Percentiles rank a stretch among this genome's conserved stretches.
Conservation (phyloP, 352 stramenopile genomes). For the Globisporangium emineosum region DNA sequence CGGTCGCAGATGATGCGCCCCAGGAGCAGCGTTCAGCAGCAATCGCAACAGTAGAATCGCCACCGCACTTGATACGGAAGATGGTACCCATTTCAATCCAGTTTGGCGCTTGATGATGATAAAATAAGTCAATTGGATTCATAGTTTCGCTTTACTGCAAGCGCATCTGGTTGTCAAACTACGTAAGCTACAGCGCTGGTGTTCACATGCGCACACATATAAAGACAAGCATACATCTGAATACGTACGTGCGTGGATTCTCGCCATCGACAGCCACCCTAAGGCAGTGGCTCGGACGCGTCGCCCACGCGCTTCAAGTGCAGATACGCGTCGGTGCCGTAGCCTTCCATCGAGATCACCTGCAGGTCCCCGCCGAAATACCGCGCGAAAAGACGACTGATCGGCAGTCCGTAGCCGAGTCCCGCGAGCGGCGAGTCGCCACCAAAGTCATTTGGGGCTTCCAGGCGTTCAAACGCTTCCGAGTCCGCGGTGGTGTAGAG, state of each 20-base stretch:
- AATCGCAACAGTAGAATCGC: neutral
- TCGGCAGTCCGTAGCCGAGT: constrained; percentile 96
- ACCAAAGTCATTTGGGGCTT: constrained; percentile 84
- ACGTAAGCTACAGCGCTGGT: neutral
- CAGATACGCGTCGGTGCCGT: constrained; percentile 97
- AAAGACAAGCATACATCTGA: neutral
- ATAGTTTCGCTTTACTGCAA: neutral
- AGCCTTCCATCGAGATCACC: constrained; percentile 99
- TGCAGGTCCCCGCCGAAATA: constrained; percentile 99
- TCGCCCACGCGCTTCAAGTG: constrained; percentile 92
- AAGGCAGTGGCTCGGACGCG: constrained; percentile 84
- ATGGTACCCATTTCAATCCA: too few relatives aligned
- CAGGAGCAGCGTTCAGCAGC: constrained; percentile 29
- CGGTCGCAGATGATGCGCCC: constrained; percentile 53
- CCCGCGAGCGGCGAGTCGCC: constrained; percentile 91
- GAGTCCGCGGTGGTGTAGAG: constrained; percentile 99
- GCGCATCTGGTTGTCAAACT: neutral
- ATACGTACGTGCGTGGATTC: neutral
- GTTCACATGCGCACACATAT: neutral
- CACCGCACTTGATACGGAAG: neutral
- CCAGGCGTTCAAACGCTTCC: constrained; percentile 88
- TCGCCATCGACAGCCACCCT: constrained; percentile 9
- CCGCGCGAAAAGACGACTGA: constrained; percentile 95
- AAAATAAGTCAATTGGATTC: constrained; percentile 17
- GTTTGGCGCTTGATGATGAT: constrained; percentile 3